Conservation (phyloP, 768 basidiomycete species). For the Stropharia rugosoannulata region DNA sequence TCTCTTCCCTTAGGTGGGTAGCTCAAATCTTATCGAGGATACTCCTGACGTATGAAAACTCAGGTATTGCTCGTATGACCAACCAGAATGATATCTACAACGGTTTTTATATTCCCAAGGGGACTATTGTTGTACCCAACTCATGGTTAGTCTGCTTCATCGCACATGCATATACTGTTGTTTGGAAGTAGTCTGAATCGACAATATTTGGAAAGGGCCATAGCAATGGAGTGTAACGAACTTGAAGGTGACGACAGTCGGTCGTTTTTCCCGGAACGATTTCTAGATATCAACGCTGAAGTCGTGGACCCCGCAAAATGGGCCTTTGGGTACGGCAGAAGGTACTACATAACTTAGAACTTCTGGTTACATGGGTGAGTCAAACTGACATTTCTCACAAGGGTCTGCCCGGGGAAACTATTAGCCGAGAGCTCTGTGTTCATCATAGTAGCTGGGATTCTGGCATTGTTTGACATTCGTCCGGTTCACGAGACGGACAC, state of each 20-base stretch:
- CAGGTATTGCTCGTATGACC: conserved; percentile 14
- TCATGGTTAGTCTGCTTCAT: conserved; percentile 24
- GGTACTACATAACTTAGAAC: background rate
- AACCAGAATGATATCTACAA: conserved; percentile 9
- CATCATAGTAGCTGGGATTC: conserved; percentile 8
- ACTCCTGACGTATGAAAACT: background rate
- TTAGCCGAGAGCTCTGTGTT: conserved; percentile 16
- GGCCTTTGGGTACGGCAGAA: conserved; percentile 3
- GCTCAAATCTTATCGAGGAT: background rate
- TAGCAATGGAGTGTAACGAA: conserved; percentile 8
- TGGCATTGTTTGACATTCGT: conserved; percentile 5
- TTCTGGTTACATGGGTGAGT: no score
- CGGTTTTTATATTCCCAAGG: conserved; percentile 32
- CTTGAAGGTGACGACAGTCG: conserved; percentile 3
- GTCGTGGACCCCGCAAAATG: background rate
- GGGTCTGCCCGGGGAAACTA: conserved; percentile 16
- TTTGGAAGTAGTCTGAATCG: no score
- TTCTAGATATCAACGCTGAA: background rate
- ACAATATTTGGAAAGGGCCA: conserved; percentile 6
- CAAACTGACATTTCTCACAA: background rate
- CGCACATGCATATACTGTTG: no score
- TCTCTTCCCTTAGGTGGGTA: conserved; percentile 28
- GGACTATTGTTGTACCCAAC: conserved; percentile 32
- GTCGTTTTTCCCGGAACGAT: conserved; percentile 14
- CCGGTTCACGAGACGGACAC: background rate